Conservation (phyloP, 2,329 filamentous ascomycete genomes). For the Trichoderma simmonsii region DNA sequence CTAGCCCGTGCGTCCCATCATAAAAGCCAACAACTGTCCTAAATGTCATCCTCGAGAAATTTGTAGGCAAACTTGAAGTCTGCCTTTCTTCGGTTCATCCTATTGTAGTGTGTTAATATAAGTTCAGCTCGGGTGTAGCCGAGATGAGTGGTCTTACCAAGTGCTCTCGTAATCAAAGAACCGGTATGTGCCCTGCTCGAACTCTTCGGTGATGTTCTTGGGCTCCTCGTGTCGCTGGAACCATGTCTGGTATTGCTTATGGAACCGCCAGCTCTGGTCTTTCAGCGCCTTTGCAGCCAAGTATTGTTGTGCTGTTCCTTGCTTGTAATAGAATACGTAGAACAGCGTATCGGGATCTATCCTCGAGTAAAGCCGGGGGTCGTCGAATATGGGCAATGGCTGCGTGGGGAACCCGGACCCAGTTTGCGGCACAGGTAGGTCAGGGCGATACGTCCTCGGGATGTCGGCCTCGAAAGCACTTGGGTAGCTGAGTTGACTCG, state of each 20-base stretch:
- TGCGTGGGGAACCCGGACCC: slow-evolving; percentile 88
- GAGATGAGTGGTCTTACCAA: slow-evolving; percentile 60
- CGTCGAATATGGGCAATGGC: slow-evolving; percentile 86
- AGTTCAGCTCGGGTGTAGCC: not conserved
- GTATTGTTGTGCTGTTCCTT: slow-evolving; percentile 93
- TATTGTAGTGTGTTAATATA: slow-evolving; percentile 37
- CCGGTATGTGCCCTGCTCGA: slow-evolving; percentile 96
- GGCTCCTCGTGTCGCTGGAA: slow-evolving; percentile 98
- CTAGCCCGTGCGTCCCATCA: slow-evolving; percentile 2
- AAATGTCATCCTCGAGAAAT: slow-evolving; percentile 92
- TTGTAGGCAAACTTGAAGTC: slow-evolving; percentile 99
- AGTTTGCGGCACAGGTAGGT: slow-evolving; percentile 70
- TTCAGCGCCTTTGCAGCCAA: slow-evolving; percentile 95
- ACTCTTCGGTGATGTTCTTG: slow-evolving; percentile 97
- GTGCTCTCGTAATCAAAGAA: slow-evolving; percentile 99
- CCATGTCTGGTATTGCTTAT: slow-evolving; percentile 99
- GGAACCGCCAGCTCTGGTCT: slow-evolving; percentile 97
- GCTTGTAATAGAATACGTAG: slow-evolving; percentile 98
- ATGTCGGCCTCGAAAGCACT: slow-evolving; percentile 77
- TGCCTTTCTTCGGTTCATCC: slow-evolving; percentile 98
- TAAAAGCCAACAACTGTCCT: slow-evolving; percentile 15
- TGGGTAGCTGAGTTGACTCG: slow-evolving; percentile 71
- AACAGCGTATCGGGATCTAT: slow-evolving; percentile 97
- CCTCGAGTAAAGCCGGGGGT: slow-evolving; percentile 79
- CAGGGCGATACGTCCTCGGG: slow-evolving; percentile 79